Conservation (phyloP, 371 early-diverging fungal genomes). For the Mucor piriformis region DNA sequence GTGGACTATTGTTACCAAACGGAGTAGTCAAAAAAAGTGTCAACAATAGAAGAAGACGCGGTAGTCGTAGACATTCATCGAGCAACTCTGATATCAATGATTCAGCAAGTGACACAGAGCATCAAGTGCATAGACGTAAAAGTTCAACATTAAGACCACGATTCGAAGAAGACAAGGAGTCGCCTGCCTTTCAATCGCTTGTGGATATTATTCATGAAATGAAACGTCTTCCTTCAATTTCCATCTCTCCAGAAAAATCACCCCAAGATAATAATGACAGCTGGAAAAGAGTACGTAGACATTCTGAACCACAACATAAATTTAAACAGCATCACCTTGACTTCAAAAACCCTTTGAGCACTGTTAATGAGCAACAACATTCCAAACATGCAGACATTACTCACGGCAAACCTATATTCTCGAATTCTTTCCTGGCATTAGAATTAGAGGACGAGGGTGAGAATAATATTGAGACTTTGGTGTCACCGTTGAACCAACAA, state of each 20-base stretch:
- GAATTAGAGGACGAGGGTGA: constrained; percentile 8
- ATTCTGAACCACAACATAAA: constrained; percentile 33
- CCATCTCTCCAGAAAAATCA: constrained; percentile 3
- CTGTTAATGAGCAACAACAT: constrained; percentile 9
- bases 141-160: too few species aligned
- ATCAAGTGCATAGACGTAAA: neutral
- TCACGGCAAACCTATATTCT: constrained; percentile 5
- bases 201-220: constrained; percentile 46
- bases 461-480: neutral
- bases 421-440: constrained; percentile 16
- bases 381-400: neutral
- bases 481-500: neutral
- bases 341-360: neutral
- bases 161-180: constrained; percentile 17
- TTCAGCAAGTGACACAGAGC: neutral
- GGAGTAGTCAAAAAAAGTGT: neutral
- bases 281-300: constrained; percentile 24
- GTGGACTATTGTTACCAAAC: too few species aligned
- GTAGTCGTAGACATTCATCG: constrained; percentile 10
- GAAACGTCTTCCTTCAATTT: constrained; percentile 30
- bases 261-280: neutral
- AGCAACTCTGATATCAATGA: neutral
- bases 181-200: constrained; percentile 43
- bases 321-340: neutral
- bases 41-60: constrained; percentile 8